These are phyloP conservation scores for Puccinia horiana DNA, from an alignment of 1,284 basidiomycete genomes.

Conservation along the genomic window DNA sequence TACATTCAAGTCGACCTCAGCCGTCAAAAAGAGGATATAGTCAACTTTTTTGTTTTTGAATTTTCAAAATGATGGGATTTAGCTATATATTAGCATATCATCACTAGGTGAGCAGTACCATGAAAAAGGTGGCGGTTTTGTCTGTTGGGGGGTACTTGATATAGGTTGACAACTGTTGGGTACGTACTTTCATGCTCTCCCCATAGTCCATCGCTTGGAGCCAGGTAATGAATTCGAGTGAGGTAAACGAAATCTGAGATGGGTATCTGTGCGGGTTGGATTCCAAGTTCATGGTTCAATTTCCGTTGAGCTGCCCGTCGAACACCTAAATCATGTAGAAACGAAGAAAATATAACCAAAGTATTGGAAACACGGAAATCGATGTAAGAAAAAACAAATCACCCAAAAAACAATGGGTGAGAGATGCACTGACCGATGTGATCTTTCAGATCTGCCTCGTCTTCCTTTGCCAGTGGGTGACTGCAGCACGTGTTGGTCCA, in stretches of 20 bases:
- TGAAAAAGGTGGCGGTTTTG: conserved; percentile 46
- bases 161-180: background rate
- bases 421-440: conserved; percentile 67
- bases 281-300: conserved; percentile 94
- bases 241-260: conserved; percentile 89
- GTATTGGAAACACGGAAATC: background rate
- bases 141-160: background rate
- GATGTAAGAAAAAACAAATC: background rate
- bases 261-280: conserved; percentile 71
- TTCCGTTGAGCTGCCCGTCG: conserved; percentile 87
- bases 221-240: conserved; percentile 95
- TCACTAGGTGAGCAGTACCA: background rate
- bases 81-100: background rate
- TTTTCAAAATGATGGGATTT: background rate
- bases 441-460: conserved; percentile 72
- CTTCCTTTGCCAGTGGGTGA: conserved; percentile 74
- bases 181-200: conserved; percentile 93
- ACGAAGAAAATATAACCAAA: background rate
- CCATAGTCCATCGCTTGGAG: conserved; percentile 88
- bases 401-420: background rate
- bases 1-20: conserved; percentile 78
- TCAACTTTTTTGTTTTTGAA: conserved; percentile 69
- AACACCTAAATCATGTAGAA: conserved; percentile 63
- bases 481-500: conserved; percentile 99
- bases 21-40: conserved; percentile 93